Evolutionary conservation across 2,329 filamentous ascomycete genomes (phyloP), one percentile per base, ranked within the genome.

Genomic region (Ambrosiella xylebori): DNA sequence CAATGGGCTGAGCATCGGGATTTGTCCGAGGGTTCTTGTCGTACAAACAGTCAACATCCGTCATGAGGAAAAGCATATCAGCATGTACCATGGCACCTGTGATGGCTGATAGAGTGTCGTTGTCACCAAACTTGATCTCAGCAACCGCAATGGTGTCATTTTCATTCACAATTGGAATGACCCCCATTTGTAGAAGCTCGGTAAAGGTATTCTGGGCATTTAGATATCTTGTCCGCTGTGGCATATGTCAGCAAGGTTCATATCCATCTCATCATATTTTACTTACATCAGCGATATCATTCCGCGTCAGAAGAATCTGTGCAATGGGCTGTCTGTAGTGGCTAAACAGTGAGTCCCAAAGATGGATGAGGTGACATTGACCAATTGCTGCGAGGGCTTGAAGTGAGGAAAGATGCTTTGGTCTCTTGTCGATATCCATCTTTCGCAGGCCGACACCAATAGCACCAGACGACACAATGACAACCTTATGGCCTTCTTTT

Each of bases 101-200:
- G 64, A 98, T 96, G 59, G 93, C 93, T 11, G 89, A 95, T 52
- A 98, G 76, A 1, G 93, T 98, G 70, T 98, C 93, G 65, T 98
- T 98, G 75, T 98, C 93, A 64, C 93, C 93, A 67, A 98, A 98
- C 75, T 97, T 97, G 73, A 98, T 98, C 77, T 98, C 93, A 50
- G 91, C 87, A 63, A 98, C 93, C 27, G 90, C 88, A 57, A 98
- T 74, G 2, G 93, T 98, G 69, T 98, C 93, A 70, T 98, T 98
- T 72, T 98, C 93, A 66, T 98, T 98, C 63, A 98, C 93, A 65
- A 98, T 96, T 8, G 93, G 93, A 62, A 98, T 94, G 35, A 97
- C 91, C 1, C 90, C 90, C 85, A 96, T 93, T 65, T 90, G 84
- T 15, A 98, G 74, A 52, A 97, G 77, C 69, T 95, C 88, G 56